A percentile compares a stretch with the other conserved stretches of the same genome.
phyloP scores from a whole-genome alignment of 805 yeast genomes.

The Komagataella phaffii region DNA sequence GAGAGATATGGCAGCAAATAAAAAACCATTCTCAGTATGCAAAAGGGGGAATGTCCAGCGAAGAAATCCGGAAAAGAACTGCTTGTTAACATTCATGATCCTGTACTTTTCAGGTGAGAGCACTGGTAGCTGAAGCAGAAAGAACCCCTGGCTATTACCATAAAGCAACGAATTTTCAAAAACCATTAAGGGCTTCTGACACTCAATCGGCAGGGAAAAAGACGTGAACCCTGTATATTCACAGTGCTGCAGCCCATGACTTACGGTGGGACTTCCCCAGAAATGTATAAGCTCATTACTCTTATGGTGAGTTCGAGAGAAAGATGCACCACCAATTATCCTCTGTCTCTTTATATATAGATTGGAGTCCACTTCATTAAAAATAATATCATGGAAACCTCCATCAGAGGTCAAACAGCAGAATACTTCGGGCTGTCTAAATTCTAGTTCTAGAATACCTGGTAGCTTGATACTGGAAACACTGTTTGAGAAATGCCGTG shows the following conservation, averaged over 20 bases:
- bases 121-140: not conserved
- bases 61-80: not conserved
- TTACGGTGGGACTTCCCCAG: not conserved
- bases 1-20: not conserved
- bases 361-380: not conserved
- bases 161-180: not conserved
- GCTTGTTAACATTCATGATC: not conserved
- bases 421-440: not conserved
- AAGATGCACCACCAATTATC: not conserved
- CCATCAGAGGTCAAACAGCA: not conserved
- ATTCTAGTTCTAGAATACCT: not conserved
- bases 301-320: not conserved
- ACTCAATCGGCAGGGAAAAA: not conserved
- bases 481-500: not conserved
- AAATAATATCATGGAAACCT: not conserved
- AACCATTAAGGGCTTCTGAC: not conserved
- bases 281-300: not conserved
- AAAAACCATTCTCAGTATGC: not conserved
- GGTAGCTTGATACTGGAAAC: not conserved
- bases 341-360: not conserved
- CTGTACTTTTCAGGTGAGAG: not conserved
- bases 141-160: not conserved
- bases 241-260: not conserved
- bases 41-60: not conserved
- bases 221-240: not conserved